Percentiles rank a stretch among this genome's conserved stretches.
Evolutionary conservation across 106 monocot species (phyloP).

Genomic region (Apostasia ramifera): DNA sequence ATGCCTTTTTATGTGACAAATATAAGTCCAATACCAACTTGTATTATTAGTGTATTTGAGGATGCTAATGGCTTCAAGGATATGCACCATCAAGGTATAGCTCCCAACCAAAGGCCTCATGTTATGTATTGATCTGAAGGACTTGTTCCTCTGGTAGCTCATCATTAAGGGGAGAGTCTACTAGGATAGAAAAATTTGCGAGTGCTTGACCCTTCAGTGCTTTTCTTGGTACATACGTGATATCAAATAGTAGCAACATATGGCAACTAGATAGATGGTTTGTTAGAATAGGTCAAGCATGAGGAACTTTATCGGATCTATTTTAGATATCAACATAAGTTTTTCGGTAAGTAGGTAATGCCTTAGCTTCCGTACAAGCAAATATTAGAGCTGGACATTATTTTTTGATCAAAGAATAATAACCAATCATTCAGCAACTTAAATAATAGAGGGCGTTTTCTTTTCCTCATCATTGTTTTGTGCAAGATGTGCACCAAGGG

Average conservation of each 20-base stretch:
- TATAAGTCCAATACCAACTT: neutral
- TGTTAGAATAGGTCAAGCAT: neutral
- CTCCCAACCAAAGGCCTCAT: neutral
- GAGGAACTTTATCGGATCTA: neutral
- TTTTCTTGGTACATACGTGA: conserved; percentile 1
- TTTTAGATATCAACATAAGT: neutral
- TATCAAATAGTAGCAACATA: conserved; percentile 6
- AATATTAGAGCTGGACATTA: neutral
- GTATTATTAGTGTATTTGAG: neutral
- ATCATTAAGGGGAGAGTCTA: neutral
- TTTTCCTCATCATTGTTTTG: no score
- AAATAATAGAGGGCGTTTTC: no score
- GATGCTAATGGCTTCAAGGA: neutral
- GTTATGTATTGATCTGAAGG: neutral
- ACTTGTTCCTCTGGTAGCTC: conserved; percentile 9
- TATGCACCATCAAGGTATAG: conserved; percentile 6
- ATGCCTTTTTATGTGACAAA: neutral
- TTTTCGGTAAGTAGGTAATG: neutral
- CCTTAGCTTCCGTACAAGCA: neutral
- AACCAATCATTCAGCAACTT: no score
- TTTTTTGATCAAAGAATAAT: neutral
- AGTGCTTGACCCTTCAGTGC: neutral
- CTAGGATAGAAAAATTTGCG: neutral
- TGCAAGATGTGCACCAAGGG: no score
- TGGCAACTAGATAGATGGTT: neutral